These are phyloP conservation scores for Rhizopus microsporus DNA, from an alignment of 371 early-diverging fungal genomes.

Conservation along the genomic window DNA sequence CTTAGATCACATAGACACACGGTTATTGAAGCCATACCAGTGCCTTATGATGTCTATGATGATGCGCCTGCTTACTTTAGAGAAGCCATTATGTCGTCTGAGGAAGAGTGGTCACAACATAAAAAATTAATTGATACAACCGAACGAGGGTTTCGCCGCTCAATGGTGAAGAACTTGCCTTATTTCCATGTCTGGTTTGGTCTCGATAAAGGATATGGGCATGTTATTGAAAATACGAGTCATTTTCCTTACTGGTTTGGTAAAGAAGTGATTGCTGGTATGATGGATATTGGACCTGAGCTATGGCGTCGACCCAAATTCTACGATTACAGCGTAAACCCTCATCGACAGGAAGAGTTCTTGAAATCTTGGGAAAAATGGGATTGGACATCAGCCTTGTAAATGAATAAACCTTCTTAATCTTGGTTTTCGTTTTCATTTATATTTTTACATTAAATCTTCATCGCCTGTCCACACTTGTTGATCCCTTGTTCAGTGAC, in stretches of 20 bases:
- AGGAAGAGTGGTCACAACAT: slow-evolving; percentile 94
- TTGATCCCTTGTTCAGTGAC: slow-evolving; percentile 22
- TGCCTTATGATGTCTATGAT: slow-evolving; percentile 76
- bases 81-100: slow-evolving; percentile 75
- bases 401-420: not conserved
- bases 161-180: slow-evolving; percentile 77
- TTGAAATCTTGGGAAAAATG: slow-evolving; percentile 71
- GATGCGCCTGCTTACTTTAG: slow-evolving; percentile 87
- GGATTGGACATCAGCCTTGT: slow-evolving; percentile 81
- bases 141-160: slow-evolving; percentile 69
- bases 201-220: slow-evolving; percentile 86
- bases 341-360: slow-evolving; percentile 65
- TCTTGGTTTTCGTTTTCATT: not conserved
- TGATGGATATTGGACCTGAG: slow-evolving; percentile 78
- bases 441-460: slow-evolving; percentile 13
- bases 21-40: slow-evolving; percentile 88
- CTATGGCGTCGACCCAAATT: slow-evolving; percentile 72
- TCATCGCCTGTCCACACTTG: slow-evolving; percentile 33
- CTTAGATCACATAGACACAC: slow-evolving; percentile 78
- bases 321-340: slow-evolving; percentile 58
- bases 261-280: slow-evolving; percentile 76
- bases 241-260: slow-evolving; percentile 86
- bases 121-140: slow-evolving; percentile 84
- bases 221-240: slow-evolving; percentile 90
- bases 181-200: slow-evolving; percentile 97